These are phyloP conservation scores for Trichoderma afroharzianum DNA, from an alignment of 2,329 filamentous ascomycete species.

Conservation along the genomic window DNA sequence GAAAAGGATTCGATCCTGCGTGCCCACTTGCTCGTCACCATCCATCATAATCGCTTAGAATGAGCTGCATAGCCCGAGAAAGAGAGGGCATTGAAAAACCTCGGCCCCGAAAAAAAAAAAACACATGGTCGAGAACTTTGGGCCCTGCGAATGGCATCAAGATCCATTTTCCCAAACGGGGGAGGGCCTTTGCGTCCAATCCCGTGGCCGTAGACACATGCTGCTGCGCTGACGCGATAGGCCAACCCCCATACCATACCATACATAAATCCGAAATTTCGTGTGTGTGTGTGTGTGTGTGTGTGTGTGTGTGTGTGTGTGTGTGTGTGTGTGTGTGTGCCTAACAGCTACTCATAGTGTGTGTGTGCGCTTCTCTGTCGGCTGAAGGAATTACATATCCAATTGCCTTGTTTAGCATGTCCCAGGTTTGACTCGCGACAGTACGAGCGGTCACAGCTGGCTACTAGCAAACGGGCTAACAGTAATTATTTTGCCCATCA, in stretches of 20 bases:
- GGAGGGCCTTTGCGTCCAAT: not conserved
- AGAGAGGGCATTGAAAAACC: not conserved
- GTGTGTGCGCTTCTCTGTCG: not conserved
- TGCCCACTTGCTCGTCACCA: not conserved
- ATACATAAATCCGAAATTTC: not conserved
- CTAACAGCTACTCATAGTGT: not conserved
- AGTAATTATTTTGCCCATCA: not conserved
- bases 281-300: not conserved
- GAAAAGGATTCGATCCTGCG: constrained; percentile 1
- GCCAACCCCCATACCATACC: not conserved
- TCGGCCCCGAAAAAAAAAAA: not conserved
- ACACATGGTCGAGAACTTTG: not conserved
- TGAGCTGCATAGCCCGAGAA: not conserved
- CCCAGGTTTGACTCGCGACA: not conserved
- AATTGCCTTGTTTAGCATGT: not conserved
- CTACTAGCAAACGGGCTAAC: not conserved
- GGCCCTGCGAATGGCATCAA: not conserved
- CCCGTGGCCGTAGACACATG: constrained; percentile 7
- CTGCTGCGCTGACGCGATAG: constrained; percentile 13
- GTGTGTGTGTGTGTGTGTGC: not conserved
- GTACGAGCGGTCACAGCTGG: not conserved
- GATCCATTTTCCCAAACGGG: not conserved
- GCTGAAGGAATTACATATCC: not conserved
- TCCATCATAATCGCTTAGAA: not conserved
- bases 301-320: not conserved